Percentiles rank a stretch among this genome's conserved stretches.
Evolutionary conservation across 805 yeast species (phyloP).

Genomic region (Tetrapisispora pingtungensis): DNA sequence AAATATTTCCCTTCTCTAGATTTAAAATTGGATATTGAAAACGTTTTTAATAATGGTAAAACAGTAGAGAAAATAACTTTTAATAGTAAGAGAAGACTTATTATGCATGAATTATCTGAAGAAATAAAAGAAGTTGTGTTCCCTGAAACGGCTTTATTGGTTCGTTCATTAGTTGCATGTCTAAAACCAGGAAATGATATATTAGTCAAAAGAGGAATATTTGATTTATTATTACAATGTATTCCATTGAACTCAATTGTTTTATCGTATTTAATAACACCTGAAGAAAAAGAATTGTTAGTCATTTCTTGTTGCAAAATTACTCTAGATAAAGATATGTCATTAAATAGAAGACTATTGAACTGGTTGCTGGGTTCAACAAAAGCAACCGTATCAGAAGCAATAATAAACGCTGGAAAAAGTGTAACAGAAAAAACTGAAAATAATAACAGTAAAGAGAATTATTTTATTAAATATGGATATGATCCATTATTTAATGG

Average conservation of each 20-base stretch:
- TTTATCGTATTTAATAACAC: conserved; percentile 37
- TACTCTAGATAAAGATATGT: conserved; percentile 80
- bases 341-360: conserved; percentile 89
- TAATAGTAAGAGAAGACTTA: not conserved
- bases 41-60: not conserved
- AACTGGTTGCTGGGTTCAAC: conserved; percentile 79
- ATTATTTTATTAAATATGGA: conserved; percentile 54
- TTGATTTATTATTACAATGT: conserved; percentile 65
- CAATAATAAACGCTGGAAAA: conserved; percentile 16
- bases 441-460: conserved; percentile 16
- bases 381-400: conserved; percentile 3
- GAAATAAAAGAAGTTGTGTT: conserved; percentile 51
- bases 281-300: conserved; percentile 47
- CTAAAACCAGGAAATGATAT: conserved; percentile 54
- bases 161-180: conserved; percentile 65
- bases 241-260: conserved; percentile 56
- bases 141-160: conserved; percentile 71
- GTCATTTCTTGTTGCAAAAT: conserved; percentile 56
- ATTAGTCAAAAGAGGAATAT: conserved; percentile 77
- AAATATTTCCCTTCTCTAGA: conserved; percentile 53
- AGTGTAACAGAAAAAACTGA: not conserved
- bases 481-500: conserved; percentile 41
- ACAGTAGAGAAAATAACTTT: not conserved
- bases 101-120: conserved; percentile 38
- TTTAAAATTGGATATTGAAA: conserved; percentile 15